Percentiles rank a stretch among this genome's conserved stretches.
These are phyloP conservation scores for Ceratobasidium sp. DNA, from an alignment of 1,284 basidiomycete genomes.

Conservation along the genomic window DNA sequence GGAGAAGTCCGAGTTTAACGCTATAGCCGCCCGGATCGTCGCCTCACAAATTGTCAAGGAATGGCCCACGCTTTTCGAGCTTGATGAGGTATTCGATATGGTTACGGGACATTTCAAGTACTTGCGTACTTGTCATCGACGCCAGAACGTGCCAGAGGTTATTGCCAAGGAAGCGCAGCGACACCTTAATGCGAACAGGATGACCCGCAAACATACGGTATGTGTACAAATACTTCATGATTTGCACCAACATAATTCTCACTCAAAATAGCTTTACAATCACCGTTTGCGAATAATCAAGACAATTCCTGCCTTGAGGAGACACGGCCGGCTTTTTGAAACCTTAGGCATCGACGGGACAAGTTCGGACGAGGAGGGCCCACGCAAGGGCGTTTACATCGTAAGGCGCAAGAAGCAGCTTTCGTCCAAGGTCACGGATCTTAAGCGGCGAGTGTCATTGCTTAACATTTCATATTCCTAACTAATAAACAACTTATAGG, in stretches of 20 bases:
- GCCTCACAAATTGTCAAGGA: not conserved
- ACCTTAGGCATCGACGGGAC: not conserved
- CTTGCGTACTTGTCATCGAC: not conserved
- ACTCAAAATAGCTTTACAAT: not conserved
- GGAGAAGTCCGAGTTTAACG: not conserved
- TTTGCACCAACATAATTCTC: not conserved
- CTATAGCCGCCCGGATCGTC: not conserved
- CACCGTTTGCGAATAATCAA: not conserved
- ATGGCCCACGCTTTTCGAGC: not conserved
- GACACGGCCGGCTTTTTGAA: not conserved
- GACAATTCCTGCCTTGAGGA: not conserved
- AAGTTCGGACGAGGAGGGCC: conserved; percentile 3
- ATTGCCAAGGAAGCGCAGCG: not conserved
- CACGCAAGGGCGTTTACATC: not conserved
- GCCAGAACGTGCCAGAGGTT: not conserved
- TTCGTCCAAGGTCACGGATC: not conserved
- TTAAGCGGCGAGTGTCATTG: not conserved
- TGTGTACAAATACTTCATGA: not conserved
- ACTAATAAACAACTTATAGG: not conserved
- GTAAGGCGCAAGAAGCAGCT: not conserved
- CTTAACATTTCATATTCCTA: no score
- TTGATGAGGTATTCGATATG: not conserved
- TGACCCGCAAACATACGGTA: not conserved
- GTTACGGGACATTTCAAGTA: not conserved
- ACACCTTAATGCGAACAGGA: not conserved